Conservation (phyloP, 2,329 filamentous ascomycete genomes). For the Aplosporella prunicola region DNA sequence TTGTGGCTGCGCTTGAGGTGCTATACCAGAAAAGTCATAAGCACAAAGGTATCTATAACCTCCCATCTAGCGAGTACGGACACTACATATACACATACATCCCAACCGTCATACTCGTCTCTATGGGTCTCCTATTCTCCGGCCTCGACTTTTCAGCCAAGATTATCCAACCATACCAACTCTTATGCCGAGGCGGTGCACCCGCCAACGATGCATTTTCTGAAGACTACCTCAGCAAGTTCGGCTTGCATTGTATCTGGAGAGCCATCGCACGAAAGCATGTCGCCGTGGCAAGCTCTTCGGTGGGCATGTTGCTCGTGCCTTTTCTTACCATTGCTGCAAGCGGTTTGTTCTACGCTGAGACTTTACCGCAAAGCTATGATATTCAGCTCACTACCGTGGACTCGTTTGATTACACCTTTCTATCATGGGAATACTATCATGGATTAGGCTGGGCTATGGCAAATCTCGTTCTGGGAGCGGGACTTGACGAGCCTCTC, state of each 20-base stretch:
- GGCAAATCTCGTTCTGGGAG: background rate
- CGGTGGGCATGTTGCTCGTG: background rate
- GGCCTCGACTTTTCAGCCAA: background rate
- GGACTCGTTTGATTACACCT: background rate
- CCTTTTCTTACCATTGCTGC: conserved; percentile 1
- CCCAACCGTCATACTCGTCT: background rate
- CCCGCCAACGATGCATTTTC: too few relatives aligned
- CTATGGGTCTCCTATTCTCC: background rate
- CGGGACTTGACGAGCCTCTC: background rate
- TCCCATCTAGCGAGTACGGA: background rate
- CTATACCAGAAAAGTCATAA: background rate
- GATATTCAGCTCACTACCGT: background rate
- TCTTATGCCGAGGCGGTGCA: background rate
- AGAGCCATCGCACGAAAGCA: background rate
- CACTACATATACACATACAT: conserved; percentile 2
- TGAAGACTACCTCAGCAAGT: background rate
- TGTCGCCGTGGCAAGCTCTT: background rate
- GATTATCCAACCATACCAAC: background rate
- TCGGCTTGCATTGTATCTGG: background rate
- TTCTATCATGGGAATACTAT: background rate
- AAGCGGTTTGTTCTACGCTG: background rate
- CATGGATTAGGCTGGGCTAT: background rate
- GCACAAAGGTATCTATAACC: background rate
- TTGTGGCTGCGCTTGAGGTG: background rate
- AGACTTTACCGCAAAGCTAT: background rate